phyloP scores from a whole-genome alignment of 2,329 filamentous ascomycete species.

The Penicillium glabrum region DNA sequence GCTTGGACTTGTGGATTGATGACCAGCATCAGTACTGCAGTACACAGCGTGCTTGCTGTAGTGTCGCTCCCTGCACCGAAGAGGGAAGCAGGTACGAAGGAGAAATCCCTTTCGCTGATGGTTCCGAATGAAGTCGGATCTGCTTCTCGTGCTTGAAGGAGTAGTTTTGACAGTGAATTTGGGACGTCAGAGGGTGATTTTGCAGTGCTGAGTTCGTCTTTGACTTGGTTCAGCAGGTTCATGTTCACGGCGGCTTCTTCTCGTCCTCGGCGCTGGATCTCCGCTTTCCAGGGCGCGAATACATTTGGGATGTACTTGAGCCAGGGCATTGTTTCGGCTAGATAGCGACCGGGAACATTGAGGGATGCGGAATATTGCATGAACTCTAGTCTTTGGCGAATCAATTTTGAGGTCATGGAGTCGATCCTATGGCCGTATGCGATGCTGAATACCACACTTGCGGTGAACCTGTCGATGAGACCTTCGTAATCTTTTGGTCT shows the following conservation, averaged over 20 bases:
- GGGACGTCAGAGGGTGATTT: constrained; percentile 32
- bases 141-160: constrained; percentile 43
- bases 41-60: constrained; percentile 48
- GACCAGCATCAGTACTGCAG: constrained; percentile 49
- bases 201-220: constrained; percentile 25
- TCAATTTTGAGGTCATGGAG: constrained; percentile 46
- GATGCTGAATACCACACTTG: constrained; percentile 52
- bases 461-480: constrained; percentile 48
- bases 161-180: constrained; percentile 46
- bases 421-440: constrained; percentile 54
- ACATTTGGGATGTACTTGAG: constrained; percentile 46
- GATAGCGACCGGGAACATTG: constrained; percentile 50
- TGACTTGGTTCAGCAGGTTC: constrained; percentile 42
- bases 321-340: constrained; percentile 48
- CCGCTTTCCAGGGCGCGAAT: constrained; percentile 48
- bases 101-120: constrained; percentile 47
- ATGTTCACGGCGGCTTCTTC: constrained; percentile 36
- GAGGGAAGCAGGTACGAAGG: constrained; percentile 38
- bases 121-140: constrained; percentile 33
- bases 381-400: constrained; percentile 47
- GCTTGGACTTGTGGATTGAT: constrained; percentile 43
- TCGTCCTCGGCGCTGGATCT: constrained; percentile 16
- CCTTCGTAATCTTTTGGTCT: constrained; percentile 46
- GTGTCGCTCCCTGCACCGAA: constrained; percentile 43
- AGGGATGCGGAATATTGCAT: constrained; percentile 51